Conservation (phyloP, 1,139 yeast genomes). For the Candida gigantensis region DNA sequence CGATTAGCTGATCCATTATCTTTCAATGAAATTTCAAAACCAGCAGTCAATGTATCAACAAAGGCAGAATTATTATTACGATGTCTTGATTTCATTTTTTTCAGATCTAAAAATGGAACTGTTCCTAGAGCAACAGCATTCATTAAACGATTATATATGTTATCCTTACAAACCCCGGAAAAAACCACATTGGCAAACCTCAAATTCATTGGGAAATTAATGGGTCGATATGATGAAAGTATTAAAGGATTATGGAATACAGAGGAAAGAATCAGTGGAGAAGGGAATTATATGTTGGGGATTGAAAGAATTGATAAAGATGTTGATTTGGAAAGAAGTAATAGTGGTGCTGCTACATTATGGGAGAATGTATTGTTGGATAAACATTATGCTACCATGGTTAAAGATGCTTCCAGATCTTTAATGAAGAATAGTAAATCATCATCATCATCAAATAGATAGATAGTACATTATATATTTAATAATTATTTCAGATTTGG, state of each 20-base stretch:
- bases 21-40: constrained; percentile 45
- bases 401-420: constrained; percentile 54
- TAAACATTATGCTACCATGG: constrained; percentile 79
- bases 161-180: constrained; percentile 78
- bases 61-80: constrained; percentile 81
- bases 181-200: constrained; percentile 77
- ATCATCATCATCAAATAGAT: constrained; percentile 3
- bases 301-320: constrained; percentile 50
- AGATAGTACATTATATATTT: constrained; percentile 1
- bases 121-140: constrained; percentile 77
- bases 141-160: constrained; percentile 72
- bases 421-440: constrained; percentile 42
- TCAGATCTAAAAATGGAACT: constrained; percentile 74
- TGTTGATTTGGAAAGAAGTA: constrained; percentile 69
- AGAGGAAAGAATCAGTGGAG: constrained; percentile 72
- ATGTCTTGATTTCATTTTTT: constrained; percentile 78
- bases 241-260: constrained; percentile 78
- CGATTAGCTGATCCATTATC: constrained; percentile 76
- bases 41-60: constrained; percentile 83
- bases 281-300: constrained; percentile 70
- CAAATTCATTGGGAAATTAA: constrained; percentile 75
- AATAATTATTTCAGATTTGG: no score
- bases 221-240: constrained; percentile 64
- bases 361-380: constrained; percentile 85
- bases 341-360: constrained; percentile 83